Conservation (phyloP, 1,139 yeast genomes). For the Blastobotrys indianensis region DNA sequence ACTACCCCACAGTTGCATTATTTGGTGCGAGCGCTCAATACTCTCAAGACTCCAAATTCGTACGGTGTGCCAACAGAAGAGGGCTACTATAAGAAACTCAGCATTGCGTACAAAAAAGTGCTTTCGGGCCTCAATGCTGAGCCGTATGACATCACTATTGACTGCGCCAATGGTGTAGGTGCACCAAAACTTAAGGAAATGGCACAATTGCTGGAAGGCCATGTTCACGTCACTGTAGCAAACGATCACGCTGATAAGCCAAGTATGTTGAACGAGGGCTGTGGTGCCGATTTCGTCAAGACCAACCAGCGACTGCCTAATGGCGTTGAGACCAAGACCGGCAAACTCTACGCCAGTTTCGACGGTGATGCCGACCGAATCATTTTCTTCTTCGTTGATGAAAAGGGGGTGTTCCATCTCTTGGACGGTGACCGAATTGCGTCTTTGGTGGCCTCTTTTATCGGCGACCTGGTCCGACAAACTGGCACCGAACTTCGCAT, state of each 20-base stretch:
- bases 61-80: slow-evolving; percentile 61
- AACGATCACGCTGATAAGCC: slow-evolving; percentile 59
- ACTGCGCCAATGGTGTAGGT: slow-evolving; percentile 95
- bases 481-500: slow-evolving; percentile 38
- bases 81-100: slow-evolving; percentile 68
- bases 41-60: slow-evolving; percentile 35
- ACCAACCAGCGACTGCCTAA: slow-evolving; percentile 76
- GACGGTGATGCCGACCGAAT: slow-evolving; percentile 98
- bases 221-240: slow-evolving; percentile 45
- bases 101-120: slow-evolving; percentile 41
- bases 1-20: slow-evolving; percentile 97
- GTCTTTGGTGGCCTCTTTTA: slow-evolving; percentile 68
- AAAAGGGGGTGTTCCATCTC: slow-evolving; percentile 48
- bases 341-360: slow-evolving; percentile 66
- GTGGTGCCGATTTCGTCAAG: slow-evolving; percentile 97
- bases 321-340: slow-evolving; percentile 40
- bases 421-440: slow-evolving; percentile 95
- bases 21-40: slow-evolving; percentile 67
- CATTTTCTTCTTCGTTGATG: slow-evolving; percentile 67
- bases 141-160: slow-evolving; percentile 50
- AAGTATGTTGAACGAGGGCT: slow-evolving; percentile 56
- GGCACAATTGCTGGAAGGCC: slow-evolving; percentile 36
- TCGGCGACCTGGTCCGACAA: slow-evolving; percentile 47
- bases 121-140: slow-evolving; percentile 35
- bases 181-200: slow-evolving; percentile 64